Conservation (phyloP, 495 filamentous ascomycete species). For the Podospora fimiseda region DNA sequence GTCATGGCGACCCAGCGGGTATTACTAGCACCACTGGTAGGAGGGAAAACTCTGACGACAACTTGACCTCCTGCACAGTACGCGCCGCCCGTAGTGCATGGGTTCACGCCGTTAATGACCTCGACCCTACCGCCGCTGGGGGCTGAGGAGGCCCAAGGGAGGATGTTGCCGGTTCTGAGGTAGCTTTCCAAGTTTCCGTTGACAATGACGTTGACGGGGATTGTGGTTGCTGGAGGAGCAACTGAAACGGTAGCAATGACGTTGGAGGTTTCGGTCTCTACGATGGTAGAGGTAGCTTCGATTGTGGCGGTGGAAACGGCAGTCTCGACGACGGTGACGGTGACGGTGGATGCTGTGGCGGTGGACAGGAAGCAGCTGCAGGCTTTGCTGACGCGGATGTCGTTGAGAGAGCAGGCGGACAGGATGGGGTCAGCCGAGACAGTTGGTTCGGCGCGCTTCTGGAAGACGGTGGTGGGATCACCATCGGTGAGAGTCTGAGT, state of each 20-base stretch:
- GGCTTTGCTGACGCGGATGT: conserved; percentile 3
- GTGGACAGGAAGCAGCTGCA: conserved; percentile 3
- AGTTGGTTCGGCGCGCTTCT: not conserved
- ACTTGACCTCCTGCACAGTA: not conserved
- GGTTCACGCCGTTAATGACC: not conserved
- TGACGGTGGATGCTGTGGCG: not conserved
- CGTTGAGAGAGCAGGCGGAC: not conserved
- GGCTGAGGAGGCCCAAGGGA: not conserved
- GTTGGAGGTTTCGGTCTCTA: not conserved
- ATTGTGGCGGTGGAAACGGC: not conserved
- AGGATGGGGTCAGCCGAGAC: not conserved
- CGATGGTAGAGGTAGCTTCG: not conserved
- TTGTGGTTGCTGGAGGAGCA: not conserved
- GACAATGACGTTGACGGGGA: not conserved
- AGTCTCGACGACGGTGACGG: conserved; percentile 5
- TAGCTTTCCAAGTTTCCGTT: conserved; percentile 1
- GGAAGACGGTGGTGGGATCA: not conserved
- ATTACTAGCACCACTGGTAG: not conserved
- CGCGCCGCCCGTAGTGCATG: not conserved
- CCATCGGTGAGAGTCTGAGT: not conserved
- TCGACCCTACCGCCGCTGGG: not conserved
- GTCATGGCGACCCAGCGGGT: not conserved
- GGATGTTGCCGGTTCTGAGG: not conserved
- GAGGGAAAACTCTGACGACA: conserved; percentile 1
- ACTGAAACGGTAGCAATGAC: not conserved